Evolutionary conservation across 768 basidiomycete genomes (phyloP).

Genomic region (Pleurotus djamor): DNA sequence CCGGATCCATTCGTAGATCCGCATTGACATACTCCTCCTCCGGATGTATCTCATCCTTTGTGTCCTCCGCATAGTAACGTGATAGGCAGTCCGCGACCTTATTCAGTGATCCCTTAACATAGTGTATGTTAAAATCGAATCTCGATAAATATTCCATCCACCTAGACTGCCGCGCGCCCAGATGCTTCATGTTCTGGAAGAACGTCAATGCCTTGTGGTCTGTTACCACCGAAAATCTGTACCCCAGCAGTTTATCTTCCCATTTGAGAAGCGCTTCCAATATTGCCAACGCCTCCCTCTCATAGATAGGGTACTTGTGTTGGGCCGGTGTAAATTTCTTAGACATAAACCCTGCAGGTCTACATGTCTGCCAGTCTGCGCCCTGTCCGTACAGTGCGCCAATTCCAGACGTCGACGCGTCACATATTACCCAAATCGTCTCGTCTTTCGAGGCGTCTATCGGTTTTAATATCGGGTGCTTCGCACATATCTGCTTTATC

Average conservation of each 20-base stretch:
- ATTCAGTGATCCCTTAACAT: slow-evolving; percentile 20
- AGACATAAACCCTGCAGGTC: slow-evolving; percentile 20
- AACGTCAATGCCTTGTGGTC: slow-evolving; percentile 24
- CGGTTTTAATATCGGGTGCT: slow-evolving; percentile 18
- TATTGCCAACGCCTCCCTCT: slow-evolving; percentile 13
- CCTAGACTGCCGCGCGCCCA: slow-evolving; percentile 14
- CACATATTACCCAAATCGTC: slow-evolving; percentile 25
- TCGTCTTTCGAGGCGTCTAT: slow-evolving; percentile 19
- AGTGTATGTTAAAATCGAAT: slow-evolving; percentile 20
- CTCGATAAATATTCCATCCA: slow-evolving; percentile 24
- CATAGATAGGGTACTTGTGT: slow-evolving; percentile 11
- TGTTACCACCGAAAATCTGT: slow-evolving; percentile 16
- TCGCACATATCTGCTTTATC: slow-evolving; percentile 17
- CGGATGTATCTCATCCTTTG: slow-evolving; percentile 1
- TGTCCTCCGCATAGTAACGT: slow-evolving; percentile 18
- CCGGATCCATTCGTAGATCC: slow-evolving; percentile 14
- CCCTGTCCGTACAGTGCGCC: slow-evolving; percentile 27
- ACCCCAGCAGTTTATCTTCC: slow-evolving; percentile 27
- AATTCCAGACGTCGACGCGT: slow-evolving; percentile 20
- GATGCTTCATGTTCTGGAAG: slow-evolving; percentile 14
- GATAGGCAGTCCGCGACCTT: slow-evolving; percentile 28
- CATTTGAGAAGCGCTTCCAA: slow-evolving; percentile 20
- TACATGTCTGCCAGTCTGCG: slow-evolving; percentile 15
- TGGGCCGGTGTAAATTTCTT: slow-evolving; percentile 17
- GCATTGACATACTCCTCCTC: slow-evolving; percentile 12